phyloP scores from a whole-genome alignment of 768 basidiomycete genomes.

The Kwoniella mangroviensis region DNA sequence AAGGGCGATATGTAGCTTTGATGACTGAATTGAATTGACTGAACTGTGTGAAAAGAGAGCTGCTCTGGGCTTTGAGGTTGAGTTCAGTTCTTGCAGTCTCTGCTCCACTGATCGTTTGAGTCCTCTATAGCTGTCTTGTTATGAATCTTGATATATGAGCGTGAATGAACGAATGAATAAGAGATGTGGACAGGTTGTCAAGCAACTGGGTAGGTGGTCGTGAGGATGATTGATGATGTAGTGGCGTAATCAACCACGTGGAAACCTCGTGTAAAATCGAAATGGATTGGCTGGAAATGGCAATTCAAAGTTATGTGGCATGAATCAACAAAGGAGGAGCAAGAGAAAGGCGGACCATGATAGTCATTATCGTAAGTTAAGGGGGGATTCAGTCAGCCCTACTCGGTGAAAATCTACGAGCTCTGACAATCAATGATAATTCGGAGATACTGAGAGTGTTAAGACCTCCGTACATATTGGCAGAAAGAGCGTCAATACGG shows the following conservation, averaged over 20 bases:
- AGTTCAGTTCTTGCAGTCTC: too few species aligned
- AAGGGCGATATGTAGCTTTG: background rate
- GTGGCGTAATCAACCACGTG: conserved; percentile 1
- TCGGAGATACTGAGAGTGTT: too few species aligned
- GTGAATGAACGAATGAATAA: background rate
- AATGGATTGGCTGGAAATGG: conserved; percentile 14
- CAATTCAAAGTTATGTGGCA: conserved; percentile 2
- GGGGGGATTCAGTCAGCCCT: too few species aligned
- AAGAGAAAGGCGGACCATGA: conserved; percentile 4
- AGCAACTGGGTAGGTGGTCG: background rate
- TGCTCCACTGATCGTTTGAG: too few species aligned
- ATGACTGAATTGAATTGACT: too few species aligned
- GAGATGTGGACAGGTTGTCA: background rate
- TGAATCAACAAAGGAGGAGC: background rate
- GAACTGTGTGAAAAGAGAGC: background rate
- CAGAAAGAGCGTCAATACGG: too few species aligned
- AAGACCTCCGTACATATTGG: too few species aligned
- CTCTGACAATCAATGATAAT: too few species aligned
- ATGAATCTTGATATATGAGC: too few species aligned
- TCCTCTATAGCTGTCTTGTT: too few species aligned
- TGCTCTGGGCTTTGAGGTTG: background rate
- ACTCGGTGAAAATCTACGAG: too few species aligned
- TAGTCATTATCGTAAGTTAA: background rate
- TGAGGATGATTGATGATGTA: conserved; percentile 2
- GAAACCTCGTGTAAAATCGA: background rate